Percentiles rank a stretch among this genome's conserved stretches.
Evolutionary conservation across 768 basidiomycete species (phyloP).

Genomic region (Collybia mongolica): DNA sequence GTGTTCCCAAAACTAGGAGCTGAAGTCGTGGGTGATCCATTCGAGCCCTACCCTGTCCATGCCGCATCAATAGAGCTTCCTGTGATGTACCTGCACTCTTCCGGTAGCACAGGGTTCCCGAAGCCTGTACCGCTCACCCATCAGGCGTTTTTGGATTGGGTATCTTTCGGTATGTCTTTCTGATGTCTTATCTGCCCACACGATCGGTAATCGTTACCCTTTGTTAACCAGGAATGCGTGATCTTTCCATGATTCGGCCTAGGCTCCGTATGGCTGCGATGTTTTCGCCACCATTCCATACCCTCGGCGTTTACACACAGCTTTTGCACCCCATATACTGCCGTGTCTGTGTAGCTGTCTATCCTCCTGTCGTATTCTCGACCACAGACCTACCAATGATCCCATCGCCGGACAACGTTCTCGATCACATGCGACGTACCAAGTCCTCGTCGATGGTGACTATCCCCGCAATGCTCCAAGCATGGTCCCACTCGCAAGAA

Average conservation of each 20-base stretch:
- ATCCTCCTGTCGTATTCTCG: conserved; percentile 26
- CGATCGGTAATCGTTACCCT: neutral
- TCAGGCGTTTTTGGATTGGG: conserved; percentile 25
- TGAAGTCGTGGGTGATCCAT: conserved; percentile 26
- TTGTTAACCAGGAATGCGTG: neutral
- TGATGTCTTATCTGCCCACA: no score
- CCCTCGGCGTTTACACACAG: conserved; percentile 25
- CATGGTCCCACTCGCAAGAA: conserved; percentile 27
- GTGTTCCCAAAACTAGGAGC: conserved; percentile 39
- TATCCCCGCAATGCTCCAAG: conserved; percentile 36
- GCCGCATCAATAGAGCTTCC: conserved; percentile 12
- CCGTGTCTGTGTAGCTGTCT: conserved; percentile 18
- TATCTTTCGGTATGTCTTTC: conserved; percentile 26
- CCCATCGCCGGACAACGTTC: conserved; percentile 37
- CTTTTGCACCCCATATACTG: conserved; percentile 24
- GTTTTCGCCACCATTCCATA: conserved; percentile 38
- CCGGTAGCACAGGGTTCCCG: conserved; percentile 46
- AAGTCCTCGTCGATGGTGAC: conserved; percentile 27
- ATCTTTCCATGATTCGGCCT: conserved; percentile 5
- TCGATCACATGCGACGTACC: conserved; percentile 29
- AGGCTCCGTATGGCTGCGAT: conserved; percentile 23
- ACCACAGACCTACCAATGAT: conserved; percentile 26
- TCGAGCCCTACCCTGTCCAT: conserved; percentile 22
- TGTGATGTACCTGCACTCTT: conserved; percentile 42
- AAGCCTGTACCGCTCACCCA: conserved; percentile 37